Evolutionary conservation across 2,329 filamentous ascomycete species (phyloP).

Genomic region (Botrytis fragariae): DNA sequence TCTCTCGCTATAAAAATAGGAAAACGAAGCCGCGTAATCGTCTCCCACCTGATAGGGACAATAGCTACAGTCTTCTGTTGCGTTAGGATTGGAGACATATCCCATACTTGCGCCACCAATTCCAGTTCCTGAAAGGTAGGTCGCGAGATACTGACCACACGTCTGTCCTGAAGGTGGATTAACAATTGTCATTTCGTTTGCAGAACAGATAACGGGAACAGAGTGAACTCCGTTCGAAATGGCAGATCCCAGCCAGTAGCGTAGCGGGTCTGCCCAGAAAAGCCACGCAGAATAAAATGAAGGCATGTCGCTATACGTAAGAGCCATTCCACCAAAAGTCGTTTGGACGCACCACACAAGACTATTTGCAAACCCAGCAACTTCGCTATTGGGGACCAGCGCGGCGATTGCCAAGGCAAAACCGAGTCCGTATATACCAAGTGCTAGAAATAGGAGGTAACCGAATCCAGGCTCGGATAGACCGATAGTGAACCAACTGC

Average conservation of each 20-base stretch:
- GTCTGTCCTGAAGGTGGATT: neutral
- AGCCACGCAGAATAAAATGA: neutral
- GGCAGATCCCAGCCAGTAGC: neutral
- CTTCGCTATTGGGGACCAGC: neutral
- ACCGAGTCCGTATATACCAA: neutral
- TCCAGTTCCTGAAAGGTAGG: neutral
- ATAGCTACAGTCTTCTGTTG: neutral
- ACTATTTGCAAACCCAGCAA: neutral
- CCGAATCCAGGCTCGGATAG: neutral
- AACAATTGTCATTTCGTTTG: neutral
- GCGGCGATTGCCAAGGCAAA: neutral
- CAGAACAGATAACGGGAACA: neutral
- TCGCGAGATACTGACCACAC: neutral
- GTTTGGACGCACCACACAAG: neutral
- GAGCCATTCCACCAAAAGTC: neutral
- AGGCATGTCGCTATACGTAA: neutral
- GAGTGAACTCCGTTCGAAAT: neutral
- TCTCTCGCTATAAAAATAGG: neutral
- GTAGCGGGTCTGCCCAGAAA: neutral
- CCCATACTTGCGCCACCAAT: neutral
- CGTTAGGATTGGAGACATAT: neutral
- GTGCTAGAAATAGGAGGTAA: neutral
- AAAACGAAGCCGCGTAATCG: neutral
- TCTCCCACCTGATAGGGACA: neutral
- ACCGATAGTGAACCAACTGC: neutral